Conservation (phyloP, 2,329 filamentous ascomycete genomes). For the Whalleya microplaca region DNA sequence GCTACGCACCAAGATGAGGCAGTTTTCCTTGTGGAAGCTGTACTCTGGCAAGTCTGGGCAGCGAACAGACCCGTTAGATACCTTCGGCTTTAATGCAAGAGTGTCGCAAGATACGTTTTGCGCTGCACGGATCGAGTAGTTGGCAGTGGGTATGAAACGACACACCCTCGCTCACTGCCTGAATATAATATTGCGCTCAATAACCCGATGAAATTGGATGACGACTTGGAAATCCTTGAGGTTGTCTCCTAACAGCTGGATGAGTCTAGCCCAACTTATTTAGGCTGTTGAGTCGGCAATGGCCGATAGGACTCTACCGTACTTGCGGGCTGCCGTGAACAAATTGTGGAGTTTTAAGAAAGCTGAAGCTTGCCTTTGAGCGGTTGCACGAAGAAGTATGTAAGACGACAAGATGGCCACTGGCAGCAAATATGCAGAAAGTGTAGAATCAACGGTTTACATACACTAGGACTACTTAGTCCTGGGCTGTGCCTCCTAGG, state of each 20-base stretch:
- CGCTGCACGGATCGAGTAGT: conserved; percentile 13
- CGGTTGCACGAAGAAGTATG: not conserved
- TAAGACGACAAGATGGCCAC: not conserved
- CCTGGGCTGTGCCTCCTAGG: not conserved
- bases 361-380: not conserved
- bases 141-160: conserved; percentile 12
- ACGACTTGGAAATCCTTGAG: not conserved
- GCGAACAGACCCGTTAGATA: conserved; percentile 3
- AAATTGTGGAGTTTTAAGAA: not conserved
- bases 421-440: not conserved
- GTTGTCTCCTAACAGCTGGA: not conserved
- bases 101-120: conserved; percentile 8
- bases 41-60: not conserved
- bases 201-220: not conserved
- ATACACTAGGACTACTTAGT: not conserved
- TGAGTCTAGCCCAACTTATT: not conserved
- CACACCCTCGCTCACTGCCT: conserved; percentile 5
- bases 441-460: not conserved
- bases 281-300: not conserved
- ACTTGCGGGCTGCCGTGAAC: not conserved
- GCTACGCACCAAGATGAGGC: not conserved
- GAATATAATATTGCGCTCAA: conserved; percentile 5
- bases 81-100: conserved; percentile 9
- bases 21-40: not conserved
- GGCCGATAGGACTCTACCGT: not conserved